Base-by-base conservation (phyloP, 805 yeast species). In the Kodamaea leandrae region DNA sequence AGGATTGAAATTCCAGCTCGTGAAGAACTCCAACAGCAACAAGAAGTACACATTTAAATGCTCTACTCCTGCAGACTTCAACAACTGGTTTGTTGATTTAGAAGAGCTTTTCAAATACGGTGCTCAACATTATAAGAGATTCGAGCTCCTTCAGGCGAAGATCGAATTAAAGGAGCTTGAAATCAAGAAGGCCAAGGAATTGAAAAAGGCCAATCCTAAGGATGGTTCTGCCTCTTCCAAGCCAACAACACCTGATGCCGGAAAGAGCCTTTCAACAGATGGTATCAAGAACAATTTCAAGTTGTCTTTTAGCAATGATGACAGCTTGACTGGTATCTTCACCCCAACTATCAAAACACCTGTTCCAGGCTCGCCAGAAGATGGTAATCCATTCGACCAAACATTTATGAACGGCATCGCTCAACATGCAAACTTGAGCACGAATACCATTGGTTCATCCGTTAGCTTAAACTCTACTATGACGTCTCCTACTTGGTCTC, bases 61-160 rank as follows among this genome's bases (percentile, higher is more conserved):
- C 58, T 53, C 71, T 45, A 66, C 64, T 19, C 58, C 50, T 12
- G 65, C 60, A 25, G 76, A 76, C 38, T 73, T 73, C 37, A 54
- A 53, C 18, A 69, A 68, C 48, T 82, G 87, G 87, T 60, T 66
- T 25, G 71, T 67, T 20, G 83, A 80, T 53, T 58, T 82, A 33
- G 61, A 64, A 21, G 81, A 78, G 46, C 60, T 82, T 48, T 66
- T 76, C 23, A 64, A 68, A 36, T 77, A 71, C 48, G 67, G 68
- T 16, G 58, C 61, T 40, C 53, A 60, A 26, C 75, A 77, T 32
- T 54, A 64, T 25, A 74, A 73, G 24, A 72, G 88, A 58, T 75
- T 78, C 45, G 63, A 61, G 37, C 70, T 60, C 54, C 74, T 65
- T 25, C 74, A 65, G 52, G 65, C 64, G 17, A 73, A 71, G 47